Base-by-base conservation (phyloP, 1,284 basidiomycete species). In the Chondrostereum purpureum region DNA sequence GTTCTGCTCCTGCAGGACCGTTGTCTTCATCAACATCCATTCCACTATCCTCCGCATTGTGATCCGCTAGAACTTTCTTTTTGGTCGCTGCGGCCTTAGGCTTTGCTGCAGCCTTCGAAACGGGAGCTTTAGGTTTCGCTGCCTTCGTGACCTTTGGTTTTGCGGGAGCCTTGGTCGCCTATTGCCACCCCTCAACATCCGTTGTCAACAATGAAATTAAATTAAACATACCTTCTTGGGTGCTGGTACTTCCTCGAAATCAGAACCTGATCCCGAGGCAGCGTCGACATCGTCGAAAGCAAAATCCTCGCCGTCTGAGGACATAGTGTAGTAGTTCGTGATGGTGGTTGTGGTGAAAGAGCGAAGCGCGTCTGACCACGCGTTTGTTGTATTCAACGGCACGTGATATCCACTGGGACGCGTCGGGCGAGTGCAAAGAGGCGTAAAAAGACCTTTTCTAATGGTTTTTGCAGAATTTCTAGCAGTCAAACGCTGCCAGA, bases 1-100 rank as follows among this genome's bases (percentile, higher is more conserved):
- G 50, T 18, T 64, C 61, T 14, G 67, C 64, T 12, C 68, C 73
- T 48, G 72, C 75, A 47, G 67, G 68, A 43, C 62, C 57, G 39
- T 61, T 66, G 48, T 70, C 70, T 40, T 59, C 63, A 42, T 70
- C 66, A 21, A 67, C 57, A 16, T 75, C 71, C 43, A 68, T 62
- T 12, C 52, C 57, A 45, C 58, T 69, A 34, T 68, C 67, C 8
- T 73, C 66, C 20, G 66, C 69, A 51, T 79, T 80, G 56, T 77
- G 76, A 44, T 83, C 77, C 16, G 66, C 76, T 44, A 81, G 75
- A 42, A 77, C 77, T 52, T 83, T 86, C 73, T 88, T 88, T 75
- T 88, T 89, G 11, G 78, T 59, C 2, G 66, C 64, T 8, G 69
- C 59, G 17, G 40, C 40, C 43, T 66, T 71, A 0, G 61, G 21